Evolutionary conservation across 1,139 yeast species (phyloP), one percentile per base, ranked within the genome.

Genomic region (Hemisphaericaspora xylofermentans): DNA sequence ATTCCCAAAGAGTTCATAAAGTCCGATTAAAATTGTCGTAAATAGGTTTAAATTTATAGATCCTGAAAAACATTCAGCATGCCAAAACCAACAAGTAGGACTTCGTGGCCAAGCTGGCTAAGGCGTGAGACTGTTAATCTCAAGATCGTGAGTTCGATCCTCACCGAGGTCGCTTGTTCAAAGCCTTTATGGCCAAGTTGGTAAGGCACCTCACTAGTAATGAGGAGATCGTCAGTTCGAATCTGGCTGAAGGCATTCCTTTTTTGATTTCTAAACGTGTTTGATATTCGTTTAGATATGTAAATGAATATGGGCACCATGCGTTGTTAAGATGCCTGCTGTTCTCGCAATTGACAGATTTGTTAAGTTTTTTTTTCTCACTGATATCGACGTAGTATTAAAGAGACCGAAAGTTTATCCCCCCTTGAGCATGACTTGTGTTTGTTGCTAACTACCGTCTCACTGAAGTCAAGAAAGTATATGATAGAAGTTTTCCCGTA

Each of bases 161-260:
- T 60, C 64, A 57, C 64, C 64, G 64, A 51, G 63, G 63, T 59
- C 64, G 64, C 33, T 37, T 42, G 25, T 39, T 47, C 50, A 49
- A 43, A 44, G 66, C 66, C 66, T 60, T 58, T 76, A 77, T 79
- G 84, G 84, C 88, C 88, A 82, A 82, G 88, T 80, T 81, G 88
- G 88, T 82, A 82, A 82, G 88, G 87, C 87, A 84, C 84, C 80
- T 80, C 88, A 82, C 88, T 82, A 82, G 87, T 82, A 82, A 82
- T 82, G 88, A 80, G 80, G 84, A 82, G 88, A 82, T 82, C 88
- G 82, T 78, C 86, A 81, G 88, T 82, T 82, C 88, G 82, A 82
- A 69, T 80, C 87, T 80, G 85, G 80, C 78, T 78, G 82, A 77
- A 78, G 82, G 85, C 85, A 80, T 51, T 53, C 50, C 48, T 64